phyloP scores from a whole-genome alignment of 2,329 filamentous ascomycete species.

The Colletotrichum chlorophyti region DNA sequence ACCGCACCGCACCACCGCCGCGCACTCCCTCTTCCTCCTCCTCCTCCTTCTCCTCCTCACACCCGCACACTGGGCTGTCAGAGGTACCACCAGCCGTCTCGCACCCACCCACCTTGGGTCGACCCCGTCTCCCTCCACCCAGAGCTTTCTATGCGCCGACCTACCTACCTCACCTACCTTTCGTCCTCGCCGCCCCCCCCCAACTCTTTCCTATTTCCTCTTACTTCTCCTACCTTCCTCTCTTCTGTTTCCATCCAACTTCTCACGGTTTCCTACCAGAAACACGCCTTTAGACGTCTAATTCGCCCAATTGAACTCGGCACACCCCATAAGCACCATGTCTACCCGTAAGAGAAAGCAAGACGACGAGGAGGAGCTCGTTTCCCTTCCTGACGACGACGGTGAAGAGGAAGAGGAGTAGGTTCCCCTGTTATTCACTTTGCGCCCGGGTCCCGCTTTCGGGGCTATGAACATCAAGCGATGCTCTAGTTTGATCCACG shows the following conservation, averaged over 20 bases:
- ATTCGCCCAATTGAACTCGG: slow-evolving; percentile 35
- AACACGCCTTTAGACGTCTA: background rate
- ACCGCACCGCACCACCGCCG: slow-evolving; percentile 10
- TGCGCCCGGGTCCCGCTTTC: background rate
- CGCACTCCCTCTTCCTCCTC: slow-evolving; percentile 15
- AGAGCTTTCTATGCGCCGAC: slow-evolving; percentile 28
- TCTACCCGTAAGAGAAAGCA: slow-evolving; percentile 62
- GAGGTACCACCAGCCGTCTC: slow-evolving; percentile 20
- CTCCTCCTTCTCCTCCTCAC: slow-evolving; percentile 8
- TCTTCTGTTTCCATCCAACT: slow-evolving; percentile 15
- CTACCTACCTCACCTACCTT: slow-evolving; percentile 25
- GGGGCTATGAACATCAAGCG: background rate
- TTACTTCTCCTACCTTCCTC: slow-evolving; percentile 19
- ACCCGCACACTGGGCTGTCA: slow-evolving; percentile 11
- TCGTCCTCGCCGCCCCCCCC: slow-evolving; percentile 25
- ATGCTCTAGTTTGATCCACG: background rate
- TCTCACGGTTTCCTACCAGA: background rate
- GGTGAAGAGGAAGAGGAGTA: slow-evolving; percentile 63
- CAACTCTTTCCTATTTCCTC: slow-evolving; percentile 22
- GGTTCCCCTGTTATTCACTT: slow-evolving; percentile 33
- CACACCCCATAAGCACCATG: slow-evolving; percentile 41
- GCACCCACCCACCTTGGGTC: slow-evolving; percentile 25
- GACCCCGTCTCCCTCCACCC: slow-evolving; percentile 22
- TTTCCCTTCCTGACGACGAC: slow-evolving; percentile 59
- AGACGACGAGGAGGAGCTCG: slow-evolving; percentile 60